These are phyloP conservation scores for Lichtheimia corymbifera DNA, from an alignment of 371 early-diverging fungal genomes.

Conservation along the genomic window DNA sequence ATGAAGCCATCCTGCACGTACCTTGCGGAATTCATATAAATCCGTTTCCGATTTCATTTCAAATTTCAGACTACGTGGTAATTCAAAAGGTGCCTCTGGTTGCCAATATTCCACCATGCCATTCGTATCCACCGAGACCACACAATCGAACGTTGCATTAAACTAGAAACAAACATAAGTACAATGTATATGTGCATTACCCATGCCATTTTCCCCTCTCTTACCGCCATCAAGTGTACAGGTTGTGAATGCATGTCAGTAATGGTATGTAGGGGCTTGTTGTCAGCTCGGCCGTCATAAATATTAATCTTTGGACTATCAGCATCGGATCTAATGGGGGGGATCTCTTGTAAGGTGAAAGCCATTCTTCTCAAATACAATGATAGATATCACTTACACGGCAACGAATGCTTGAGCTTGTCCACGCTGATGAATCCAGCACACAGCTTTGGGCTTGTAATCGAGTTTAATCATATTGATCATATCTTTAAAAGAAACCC, in stretches of 20 bases:
- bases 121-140: conserved; percentile 79
- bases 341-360: neutral
- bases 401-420: conserved; percentile 82
- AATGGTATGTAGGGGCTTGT: conserved; percentile 63
- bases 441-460: conserved; percentile 75
- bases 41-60: conserved; percentile 91
- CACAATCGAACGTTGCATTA: conserved; percentile 72
- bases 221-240: conserved; percentile 73
- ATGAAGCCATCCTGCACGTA: conserved; percentile 14
- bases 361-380: neutral
- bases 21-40: conserved; percentile 93
- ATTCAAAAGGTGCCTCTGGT: conserved; percentile 67
- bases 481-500: conserved; percentile 70
- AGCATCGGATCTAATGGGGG: conserved; percentile 66
- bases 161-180: conserved; percentile 38
- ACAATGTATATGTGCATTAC: neutral
- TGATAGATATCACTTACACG: conserved; percentile 49
- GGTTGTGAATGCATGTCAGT: conserved; percentile 73
- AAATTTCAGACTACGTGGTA: conserved; percentile 70
- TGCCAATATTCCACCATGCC: conserved; percentile 96
- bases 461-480: conserved; percentile 88
- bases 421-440: conserved; percentile 87
- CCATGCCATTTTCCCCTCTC: neutral
- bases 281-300: conserved; percentile 82
- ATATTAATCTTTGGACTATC: conserved; percentile 70